Percentiles rank a stretch among this genome's conserved stretches.
phyloP scores from a whole-genome alignment of 2,329 filamentous ascomycete genomes.

The Xylariaceae sp. region DNA sequence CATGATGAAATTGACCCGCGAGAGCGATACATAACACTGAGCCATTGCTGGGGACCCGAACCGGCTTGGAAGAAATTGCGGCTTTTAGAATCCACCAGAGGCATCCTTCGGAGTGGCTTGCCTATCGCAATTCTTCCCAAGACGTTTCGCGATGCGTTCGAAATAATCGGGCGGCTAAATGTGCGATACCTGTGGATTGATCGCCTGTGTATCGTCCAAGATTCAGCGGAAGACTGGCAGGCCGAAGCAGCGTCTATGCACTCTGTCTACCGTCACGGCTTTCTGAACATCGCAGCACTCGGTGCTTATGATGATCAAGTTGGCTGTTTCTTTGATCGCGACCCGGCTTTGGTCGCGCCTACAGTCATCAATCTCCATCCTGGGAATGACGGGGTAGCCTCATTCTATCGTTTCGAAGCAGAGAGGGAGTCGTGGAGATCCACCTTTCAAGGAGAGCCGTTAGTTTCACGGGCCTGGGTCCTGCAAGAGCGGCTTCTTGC shows the following conservation, averaged over 20 bases:
- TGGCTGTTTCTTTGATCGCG: conserved; percentile 21
- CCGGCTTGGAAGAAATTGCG: conserved; percentile 11
- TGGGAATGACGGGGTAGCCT: background rate
- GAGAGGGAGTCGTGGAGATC: conserved; percentile 6
- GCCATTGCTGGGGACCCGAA: conserved; percentile 24
- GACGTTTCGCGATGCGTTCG: conserved; percentile 23
- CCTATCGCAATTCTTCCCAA: conserved; percentile 11
- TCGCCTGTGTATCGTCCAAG: conserved; percentile 29
- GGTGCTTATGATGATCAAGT: conserved; percentile 11
- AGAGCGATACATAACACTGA: conserved; percentile 20
- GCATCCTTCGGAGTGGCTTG: conserved; percentile 1
- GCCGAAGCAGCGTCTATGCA: conserved; percentile 20
- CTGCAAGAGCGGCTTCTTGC: conserved; percentile 27
- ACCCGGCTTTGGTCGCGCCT: conserved; percentile 3
- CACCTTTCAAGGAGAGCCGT: conserved; percentile 11
- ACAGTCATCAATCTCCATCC: conserved; percentile 13
- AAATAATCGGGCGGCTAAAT: conserved; percentile 16
- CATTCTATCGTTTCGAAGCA: conserved; percentile 1
- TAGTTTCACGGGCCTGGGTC: conserved; percentile 25
- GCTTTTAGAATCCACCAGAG: conserved; percentile 1
- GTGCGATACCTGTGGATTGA: conserved; percentile 32
- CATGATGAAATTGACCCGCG: conserved; percentile 5
- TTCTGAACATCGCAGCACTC: conserved; percentile 23
- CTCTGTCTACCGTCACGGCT: conserved; percentile 18
- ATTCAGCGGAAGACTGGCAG: conserved; percentile 24